Base-by-base conservation (phyloP, 1,139 yeast species). In the Tardiomyces depauwii region DNA sequence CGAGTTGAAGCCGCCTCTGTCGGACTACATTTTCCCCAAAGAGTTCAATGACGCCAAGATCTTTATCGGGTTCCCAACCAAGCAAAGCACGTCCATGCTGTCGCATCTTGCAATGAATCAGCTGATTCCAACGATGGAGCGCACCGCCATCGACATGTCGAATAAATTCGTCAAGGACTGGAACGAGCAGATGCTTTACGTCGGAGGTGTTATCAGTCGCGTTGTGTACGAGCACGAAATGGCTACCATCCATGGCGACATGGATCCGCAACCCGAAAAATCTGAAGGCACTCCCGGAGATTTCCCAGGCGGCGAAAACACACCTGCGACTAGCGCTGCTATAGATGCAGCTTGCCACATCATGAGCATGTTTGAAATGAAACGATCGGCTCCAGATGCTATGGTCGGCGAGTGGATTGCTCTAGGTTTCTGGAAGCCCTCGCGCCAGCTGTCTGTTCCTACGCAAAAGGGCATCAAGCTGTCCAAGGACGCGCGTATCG, bases 41-140 rank as follows among this genome's bases (percentile, higher is more conserved):
- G 57, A 59, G 25, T 52, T 55, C 44, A 57, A 55, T 40, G 70
- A 66, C 43, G 69, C 71, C 11, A 66, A 65, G 43, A 60, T 68
- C 1, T 68, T 64, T 48, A 66, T 68, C 47, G 72, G 72, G 1
- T 68, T 68, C 45, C 70, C 73, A 1, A 68, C 72, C 1, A 68
- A 67, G 49, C 72, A 68, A 49, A 62, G 68, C 18, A 66, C 73
- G 0, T 65, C 67, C 1, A 47, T 68, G 44, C 56, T 59, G 42
- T 63, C 68, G 1, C 73, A 68, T 48, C 49, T 68, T 4, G 66
- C 69, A 2, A 53, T 68, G 44, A 66, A 65, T 42, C 70, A 67
- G 49, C 53, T 67, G 2, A 65, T 68, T 18, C 72, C 72, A 1
- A 68, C 72, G 1, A 67, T 68, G 69, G 72, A 68, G 48, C 59